phyloP scores from a whole-genome alignment of 306 rosid genomes.

The Ochetophila trinervis region DNA sequence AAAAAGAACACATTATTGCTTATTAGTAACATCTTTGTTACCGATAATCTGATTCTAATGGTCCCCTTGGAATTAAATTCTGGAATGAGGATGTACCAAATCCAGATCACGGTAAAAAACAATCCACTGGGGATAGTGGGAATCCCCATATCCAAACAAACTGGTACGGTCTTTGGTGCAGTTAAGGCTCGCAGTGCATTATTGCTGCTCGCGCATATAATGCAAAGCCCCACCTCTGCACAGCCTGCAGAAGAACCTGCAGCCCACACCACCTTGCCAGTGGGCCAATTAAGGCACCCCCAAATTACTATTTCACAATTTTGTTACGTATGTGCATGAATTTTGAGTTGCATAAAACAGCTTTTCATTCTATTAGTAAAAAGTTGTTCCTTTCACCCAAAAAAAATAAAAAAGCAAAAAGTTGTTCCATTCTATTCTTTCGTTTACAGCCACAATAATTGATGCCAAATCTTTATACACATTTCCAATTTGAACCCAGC shows the following conservation, averaged over 20 bases:
- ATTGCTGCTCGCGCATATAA: slow-evolving; percentile 44
- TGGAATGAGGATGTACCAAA: too few species aligned
- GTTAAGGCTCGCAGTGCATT: slow-evolving; percentile 39
- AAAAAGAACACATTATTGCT: too few species aligned
- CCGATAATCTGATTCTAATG: too few species aligned
- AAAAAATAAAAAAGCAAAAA: too few species aligned
- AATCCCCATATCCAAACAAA: too few species aligned
- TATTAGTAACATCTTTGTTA: too few species aligned
- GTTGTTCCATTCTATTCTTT: slow-evolving; percentile 19
- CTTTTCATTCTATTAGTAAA: slow-evolving; percentile 8
- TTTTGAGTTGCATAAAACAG: slow-evolving; percentile 4
- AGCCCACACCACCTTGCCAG: not conserved
- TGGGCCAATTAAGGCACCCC: slow-evolving; percentile 3
- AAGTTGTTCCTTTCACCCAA: slow-evolving; percentile 22
- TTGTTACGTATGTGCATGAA: not conserved
- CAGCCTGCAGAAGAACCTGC: not conserved
- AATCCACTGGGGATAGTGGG: too few species aligned
- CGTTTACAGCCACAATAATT: slow-evolving; percentile 21
- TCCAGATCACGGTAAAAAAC: too few species aligned
- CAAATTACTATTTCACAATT: slow-evolving; percentile 15
- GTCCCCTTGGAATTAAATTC: too few species aligned
- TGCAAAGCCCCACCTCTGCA: slow-evolving; percentile 23
- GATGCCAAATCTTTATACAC: slow-evolving; percentile 37
- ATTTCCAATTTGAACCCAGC: slow-evolving; percentile 19
- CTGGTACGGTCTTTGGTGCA: too few species aligned